Base-by-base conservation (phyloP, 768 basidiomycete genomes). In the Termitomyces sp. region DNA sequence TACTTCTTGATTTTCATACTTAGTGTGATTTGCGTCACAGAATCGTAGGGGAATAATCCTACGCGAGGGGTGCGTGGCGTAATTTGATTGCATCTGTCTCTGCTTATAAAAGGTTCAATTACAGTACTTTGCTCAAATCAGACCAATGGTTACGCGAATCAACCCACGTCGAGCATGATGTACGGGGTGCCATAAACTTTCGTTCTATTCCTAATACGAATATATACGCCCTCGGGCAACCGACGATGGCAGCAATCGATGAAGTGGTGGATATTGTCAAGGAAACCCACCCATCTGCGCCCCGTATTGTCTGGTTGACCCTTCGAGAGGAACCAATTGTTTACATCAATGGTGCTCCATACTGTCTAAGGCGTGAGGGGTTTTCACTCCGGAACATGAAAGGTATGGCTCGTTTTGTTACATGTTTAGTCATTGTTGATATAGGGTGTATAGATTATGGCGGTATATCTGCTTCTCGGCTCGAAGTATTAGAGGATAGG, bases 111-210 rank as follows among this genome's bases (percentile, higher is more conserved):
- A 20, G 24, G 24, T 49, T 22, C 14, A 31, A 37, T 59, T 42
- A 18, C 60, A 92, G 90, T 53, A 94, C 87, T 1, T 78, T 95
- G 3, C 77, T 96, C 59, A 97, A 98, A 74, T 95, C 93, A 3
- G 94, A 98, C 69, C 89, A 90, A 69, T 98, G 94, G 94, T 72
- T 86, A 12, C 80, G 81, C 24, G 85, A 91, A 68, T 88, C 86
- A 43, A 76, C 84, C 57, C 79, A 77, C 47, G 83, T 88, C 42
- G 77, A 81, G 48, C 71, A 83, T 46, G 86, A 81, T 39, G 82
- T 98, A 49, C 87, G 92, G 2, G 97, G 97, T n/a, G 94, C 92
- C 2, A 90, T 92, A 72, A 97, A 97, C 66, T 98, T 97, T 78
- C 84, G 97, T 53, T 87, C 87, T 56, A 83, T 97, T 39, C 85